phyloP scores from a whole-genome alignment of 305 asterid species.

The Plantago lanceolata region DNA sequence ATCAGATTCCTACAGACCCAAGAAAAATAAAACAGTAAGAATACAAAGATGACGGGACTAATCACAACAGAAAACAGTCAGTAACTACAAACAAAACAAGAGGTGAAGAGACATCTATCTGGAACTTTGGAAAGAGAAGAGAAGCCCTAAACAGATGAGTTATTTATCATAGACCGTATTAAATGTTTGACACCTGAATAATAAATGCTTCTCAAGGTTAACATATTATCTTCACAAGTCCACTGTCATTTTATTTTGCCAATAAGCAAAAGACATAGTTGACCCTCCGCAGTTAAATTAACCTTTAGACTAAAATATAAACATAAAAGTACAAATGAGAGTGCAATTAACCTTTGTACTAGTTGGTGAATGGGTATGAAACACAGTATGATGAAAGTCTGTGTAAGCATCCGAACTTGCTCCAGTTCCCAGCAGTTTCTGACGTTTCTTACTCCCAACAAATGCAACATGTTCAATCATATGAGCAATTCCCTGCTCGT shows the following conservation, averaged over 20 bases:
- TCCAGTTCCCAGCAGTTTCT: slow-evolving; percentile 98
- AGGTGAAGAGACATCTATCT: slow-evolving; percentile 5
- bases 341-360: slow-evolving; percentile 58
- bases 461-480: slow-evolving; percentile 99
- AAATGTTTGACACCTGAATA: neutral
- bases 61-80: slow-evolving; percentile 19
- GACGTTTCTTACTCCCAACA: slow-evolving; percentile 99
- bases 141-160: slow-evolving; percentile 3
- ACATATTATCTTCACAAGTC: too few species aligned
- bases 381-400: slow-evolving; percentile 97
- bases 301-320: too few species aligned
- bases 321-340: neutral
- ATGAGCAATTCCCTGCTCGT: slow-evolving; percentile 99
- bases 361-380: slow-evolving; percentile 98
- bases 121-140: slow-evolving; percentile 9
- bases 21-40: slow-evolving; percentile 23
- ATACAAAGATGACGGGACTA: slow-evolving; percentile 25
- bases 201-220: neutral
- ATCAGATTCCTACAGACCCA: slow-evolving; percentile 69
- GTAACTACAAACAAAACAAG: slow-evolving; percentile 8
- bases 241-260: too few species aligned
- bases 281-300: too few species aligned
- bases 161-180: neutral
- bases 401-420: slow-evolving; percentile 99
- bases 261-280: too few species aligned